phyloP scores from a whole-genome alignment of 139 green algal genomes.

The Micractinium sp. region DNA sequence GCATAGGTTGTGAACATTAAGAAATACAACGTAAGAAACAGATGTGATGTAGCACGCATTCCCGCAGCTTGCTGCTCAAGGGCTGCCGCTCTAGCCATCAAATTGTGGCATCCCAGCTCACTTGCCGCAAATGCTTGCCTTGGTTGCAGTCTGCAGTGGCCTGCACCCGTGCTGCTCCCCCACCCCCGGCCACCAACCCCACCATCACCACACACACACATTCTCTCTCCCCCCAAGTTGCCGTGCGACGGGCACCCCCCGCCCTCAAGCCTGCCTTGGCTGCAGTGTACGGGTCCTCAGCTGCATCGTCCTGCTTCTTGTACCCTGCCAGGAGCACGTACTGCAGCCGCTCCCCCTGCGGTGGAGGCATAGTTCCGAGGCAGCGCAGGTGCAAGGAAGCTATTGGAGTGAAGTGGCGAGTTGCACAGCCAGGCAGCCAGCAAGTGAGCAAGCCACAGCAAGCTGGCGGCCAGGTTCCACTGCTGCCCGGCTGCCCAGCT shows the following conservation, averaged over 20 bases:
- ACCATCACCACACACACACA: no score
- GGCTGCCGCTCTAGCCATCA: no score
- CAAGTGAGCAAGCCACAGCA: not conserved
- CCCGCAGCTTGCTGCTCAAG: no score
- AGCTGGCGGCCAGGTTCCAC: not conserved
- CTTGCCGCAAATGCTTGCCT: no score
- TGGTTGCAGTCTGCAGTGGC: not conserved
- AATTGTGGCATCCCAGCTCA: no score
- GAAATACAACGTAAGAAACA: not conserved
- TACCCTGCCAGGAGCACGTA: slow-evolving; percentile 80
- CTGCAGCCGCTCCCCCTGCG: slow-evolving; percentile 63
- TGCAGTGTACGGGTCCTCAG: slow-evolving; percentile 74
- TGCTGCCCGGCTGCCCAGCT: no score
- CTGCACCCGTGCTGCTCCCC: slow-evolving; percentile 36
- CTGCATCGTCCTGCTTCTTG: slow-evolving; percentile 66
- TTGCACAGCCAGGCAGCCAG: not conserved
- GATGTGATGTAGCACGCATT: no score
- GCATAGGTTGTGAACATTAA: no score
- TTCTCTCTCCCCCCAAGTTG: no score
- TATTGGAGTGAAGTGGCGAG: not conserved
- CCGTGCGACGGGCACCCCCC: no score
- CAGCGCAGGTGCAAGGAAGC: not conserved
- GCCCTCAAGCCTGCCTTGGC: slow-evolving; percentile 17
- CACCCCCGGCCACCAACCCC: no score
- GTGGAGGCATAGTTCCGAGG: not conserved